Conservation (phyloP, 139 green algal species). For the Chlorella sp. region DNA sequence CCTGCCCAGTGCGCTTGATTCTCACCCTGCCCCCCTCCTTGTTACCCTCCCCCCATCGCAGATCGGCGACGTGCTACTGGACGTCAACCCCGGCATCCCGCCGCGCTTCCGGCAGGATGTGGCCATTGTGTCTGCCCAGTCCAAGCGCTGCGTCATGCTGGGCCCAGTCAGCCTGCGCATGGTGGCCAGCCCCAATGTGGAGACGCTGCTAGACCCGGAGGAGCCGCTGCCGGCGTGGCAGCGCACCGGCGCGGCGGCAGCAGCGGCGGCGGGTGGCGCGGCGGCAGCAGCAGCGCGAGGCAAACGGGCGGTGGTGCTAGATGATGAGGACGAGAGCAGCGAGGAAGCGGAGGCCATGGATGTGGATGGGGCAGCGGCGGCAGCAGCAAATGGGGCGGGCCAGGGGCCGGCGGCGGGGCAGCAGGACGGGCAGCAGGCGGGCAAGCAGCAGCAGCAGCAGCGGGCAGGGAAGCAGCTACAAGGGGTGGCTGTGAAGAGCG, state of each 20-base stretch:
- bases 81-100: conserved; percentile 64
- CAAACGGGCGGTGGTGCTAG: no score
- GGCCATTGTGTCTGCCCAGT: conserved; percentile 46
- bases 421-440: no score
- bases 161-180: conserved; percentile 59
- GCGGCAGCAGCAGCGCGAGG: no score
- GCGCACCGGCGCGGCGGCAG: no score
- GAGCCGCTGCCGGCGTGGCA: no score
- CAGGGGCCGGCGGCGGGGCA: no score
- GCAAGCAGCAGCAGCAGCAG: conserved; percentile 3
- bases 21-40: neutral
- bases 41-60: neutral
- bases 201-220: conserved; percentile 53
- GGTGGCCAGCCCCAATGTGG: conserved; percentile 67
- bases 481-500: neutral
- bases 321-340: no score
- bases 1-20: no score
- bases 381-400: no score
- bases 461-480: neutral
- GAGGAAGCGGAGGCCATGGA: no score
- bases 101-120: conserved; percentile 70
- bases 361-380: no score
- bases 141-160: conserved; percentile 58
- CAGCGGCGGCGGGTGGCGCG: no score
- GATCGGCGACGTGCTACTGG: conserved; percentile 76